Base-by-base conservation (phyloP, 1,284 basidiomycete species). In the Leccinum fuscescens region DNA sequence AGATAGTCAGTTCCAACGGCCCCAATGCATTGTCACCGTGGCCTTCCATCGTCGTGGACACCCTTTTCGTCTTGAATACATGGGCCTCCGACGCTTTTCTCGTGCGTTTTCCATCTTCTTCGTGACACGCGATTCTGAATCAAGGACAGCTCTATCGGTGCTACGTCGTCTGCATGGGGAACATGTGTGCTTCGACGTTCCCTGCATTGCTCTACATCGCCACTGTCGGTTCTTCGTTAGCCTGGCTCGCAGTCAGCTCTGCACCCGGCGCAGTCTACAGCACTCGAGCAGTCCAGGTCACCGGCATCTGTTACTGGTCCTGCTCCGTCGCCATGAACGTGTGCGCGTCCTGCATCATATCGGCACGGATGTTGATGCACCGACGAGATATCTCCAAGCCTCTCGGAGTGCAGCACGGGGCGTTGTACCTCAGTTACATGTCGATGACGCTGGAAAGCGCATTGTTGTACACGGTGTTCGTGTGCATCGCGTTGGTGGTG, bases 361-460 rank as follows among this genome's bases (percentile, higher is more conserved):
- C 59, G 1, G n/a, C 11, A 1, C 61, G 68, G 8, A 61, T 71
- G 14, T 67, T 48, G 64, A 58, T 60, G 27, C 58, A 70, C 14
- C 59, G 60, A n/a, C 60, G 39, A 0, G 42, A 66, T 0, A 39
- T 68, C 37, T 37, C 55, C 1, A 51, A 9, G 0, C 59, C 64
- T 0, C 8, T 68, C 31, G 67, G 66, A 2, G 44, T 52, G 0
- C 56, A 48, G 0, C 66, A 65, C 9, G 68, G 62, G 1, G 14
- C 55, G 12, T 68, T 69, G 17, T 70, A 70, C 33, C 48, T 69
- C 35, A 31, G 56, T 2, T 72, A 60, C 6, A 70, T 71, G 60
- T 56, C 66, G 1, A 66, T 68, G 67, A 68, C 66, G 11, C 66
- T 70, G 46, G 69, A 70, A 59, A 72, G 67, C 51, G 66, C 69